phyloP scores from a whole-genome alignment of 768 basidiomycete species.

The Agaricus sinodeliciosus region DNA sequence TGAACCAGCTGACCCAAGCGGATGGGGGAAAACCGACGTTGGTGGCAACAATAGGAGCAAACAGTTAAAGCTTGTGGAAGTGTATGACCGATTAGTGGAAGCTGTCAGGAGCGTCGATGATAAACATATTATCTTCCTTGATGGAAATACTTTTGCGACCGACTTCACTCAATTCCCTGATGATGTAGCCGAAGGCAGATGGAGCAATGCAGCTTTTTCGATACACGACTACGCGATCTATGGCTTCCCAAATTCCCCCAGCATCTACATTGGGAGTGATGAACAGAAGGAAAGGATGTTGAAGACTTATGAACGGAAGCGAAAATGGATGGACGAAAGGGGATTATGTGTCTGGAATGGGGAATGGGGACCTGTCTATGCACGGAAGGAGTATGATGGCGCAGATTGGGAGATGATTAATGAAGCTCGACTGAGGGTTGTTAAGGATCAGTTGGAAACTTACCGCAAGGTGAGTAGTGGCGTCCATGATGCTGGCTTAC shows the following conservation, averaged over 20 bases:
- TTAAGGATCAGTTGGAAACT: slow-evolving; percentile 67
- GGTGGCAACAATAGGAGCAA: slow-evolving; percentile 17
- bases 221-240: slow-evolving; percentile 73
- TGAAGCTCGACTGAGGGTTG: slow-evolving; percentile 51
- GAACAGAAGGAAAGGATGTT: slow-evolving; percentile 44
- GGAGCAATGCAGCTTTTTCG: slow-evolving; percentile 68
- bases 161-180: slow-evolving; percentile 67
- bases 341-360: slow-evolving; percentile 74
- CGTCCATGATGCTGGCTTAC: background rate
- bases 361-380: slow-evolving; percentile 82
- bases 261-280: slow-evolving; percentile 46
- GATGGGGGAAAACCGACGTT: slow-evolving; percentile 1
- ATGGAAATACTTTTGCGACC: slow-evolving; percentile 77
- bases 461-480: slow-evolving; percentile 48
- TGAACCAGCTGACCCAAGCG: slow-evolving; percentile 63
- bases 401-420: slow-evolving; percentile 63
- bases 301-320: slow-evolving; percentile 61
- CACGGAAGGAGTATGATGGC: slow-evolving; percentile 53
- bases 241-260: slow-evolving; percentile 65
- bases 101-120: slow-evolving; percentile 68
- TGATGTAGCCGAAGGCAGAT: slow-evolving; percentile 43
- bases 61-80: slow-evolving; percentile 51
- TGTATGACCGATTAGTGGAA: slow-evolving; percentile 60
- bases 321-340: slow-evolving; percentile 65
- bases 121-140: slow-evolving; percentile 70